phyloP scores from a whole-genome alignment of 257 asterid genomes.

The Ligustrum vulgare region DNA sequence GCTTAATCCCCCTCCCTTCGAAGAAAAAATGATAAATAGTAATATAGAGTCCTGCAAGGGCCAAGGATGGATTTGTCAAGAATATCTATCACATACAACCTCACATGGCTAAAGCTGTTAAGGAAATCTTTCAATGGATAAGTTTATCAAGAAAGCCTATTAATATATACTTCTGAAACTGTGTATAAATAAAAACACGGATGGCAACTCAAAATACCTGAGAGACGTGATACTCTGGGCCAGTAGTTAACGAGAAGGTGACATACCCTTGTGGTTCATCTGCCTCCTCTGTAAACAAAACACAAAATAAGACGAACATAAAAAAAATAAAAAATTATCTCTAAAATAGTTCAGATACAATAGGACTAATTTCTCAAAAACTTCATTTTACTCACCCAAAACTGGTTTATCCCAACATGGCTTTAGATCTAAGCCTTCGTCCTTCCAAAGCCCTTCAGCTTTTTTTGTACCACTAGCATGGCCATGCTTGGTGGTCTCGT shows the following conservation, averaged over 20 bases:
- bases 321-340: not conserved
- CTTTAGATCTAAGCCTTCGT: constrained; percentile 63
- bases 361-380: not conserved
- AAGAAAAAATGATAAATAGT: no score
- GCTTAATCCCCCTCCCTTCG: no score
- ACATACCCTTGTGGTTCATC: constrained; percentile 76
- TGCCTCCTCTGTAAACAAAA: constrained; percentile 55
- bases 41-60: no score
- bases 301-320: constrained; percentile 1
- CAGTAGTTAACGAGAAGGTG: constrained; percentile 90
- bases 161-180: not conserved
- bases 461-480: constrained; percentile 49
- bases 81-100: no score
- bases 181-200: not conserved
- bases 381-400: constrained; percentile 46
- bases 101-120: not conserved
- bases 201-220: constrained; percentile 49
- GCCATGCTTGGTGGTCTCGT: constrained; percentile 47
- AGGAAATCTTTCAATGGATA: not conserved
- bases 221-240: constrained; percentile 98
- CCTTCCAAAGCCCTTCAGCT: constrained; percentile 65
- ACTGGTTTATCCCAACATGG: constrained; percentile 87
- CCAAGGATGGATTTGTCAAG: no score
- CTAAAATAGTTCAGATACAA: not conserved
- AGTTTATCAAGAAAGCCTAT: not conserved